Evolutionary conservation across 2,329 filamentous ascomycete genomes (phyloP).

Genomic region (Xylaria sp.): DNA sequence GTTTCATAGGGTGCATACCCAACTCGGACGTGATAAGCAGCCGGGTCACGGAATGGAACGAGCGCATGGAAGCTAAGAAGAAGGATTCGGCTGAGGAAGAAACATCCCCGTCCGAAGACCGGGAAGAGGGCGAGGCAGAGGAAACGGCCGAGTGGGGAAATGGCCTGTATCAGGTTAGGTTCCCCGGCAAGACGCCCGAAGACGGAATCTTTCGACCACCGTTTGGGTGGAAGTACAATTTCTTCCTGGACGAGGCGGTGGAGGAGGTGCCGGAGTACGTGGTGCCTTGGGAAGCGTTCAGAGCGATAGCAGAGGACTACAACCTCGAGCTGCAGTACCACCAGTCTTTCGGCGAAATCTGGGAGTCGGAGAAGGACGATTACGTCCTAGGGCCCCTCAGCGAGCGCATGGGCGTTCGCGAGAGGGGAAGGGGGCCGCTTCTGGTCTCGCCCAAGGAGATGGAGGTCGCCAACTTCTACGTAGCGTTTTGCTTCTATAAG

Average conservation of each 20-base stretch:
- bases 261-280: conserved; percentile 97
- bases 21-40: conserved; percentile 89
- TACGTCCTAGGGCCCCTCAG: conserved; percentile 78
- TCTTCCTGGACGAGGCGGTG: conserved; percentile 93
- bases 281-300: conserved; percentile 97
- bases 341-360: conserved; percentile 87
- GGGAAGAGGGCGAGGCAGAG: conserved; percentile 64
- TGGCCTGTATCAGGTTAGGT: conserved; percentile 86
- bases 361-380: conserved; percentile 89
- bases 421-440: conserved; percentile 66
- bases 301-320: conserved; percentile 92
- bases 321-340: conserved; percentile 95
- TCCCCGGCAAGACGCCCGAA: conserved; percentile 78
- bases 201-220: conserved; percentile 93
- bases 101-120: conserved; percentile 36
- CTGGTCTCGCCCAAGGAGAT: conserved; percentile 83
- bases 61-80: conserved; percentile 49
- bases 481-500: conserved; percentile 97
- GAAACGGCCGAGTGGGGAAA: conserved; percentile 86
- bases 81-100: conserved; percentile 25
- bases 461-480: conserved; percentile 89
- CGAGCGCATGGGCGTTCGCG: conserved; percentile 93
- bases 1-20: conserved; percentile 94
- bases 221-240: conserved; percentile 97
- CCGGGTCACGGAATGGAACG: conserved; percentile 77